Evolutionary conservation across 495 filamentous ascomycete genomes (phyloP), one percentile per base, ranked within the genome.

Genomic region (Usnea hakonensis): DNA sequence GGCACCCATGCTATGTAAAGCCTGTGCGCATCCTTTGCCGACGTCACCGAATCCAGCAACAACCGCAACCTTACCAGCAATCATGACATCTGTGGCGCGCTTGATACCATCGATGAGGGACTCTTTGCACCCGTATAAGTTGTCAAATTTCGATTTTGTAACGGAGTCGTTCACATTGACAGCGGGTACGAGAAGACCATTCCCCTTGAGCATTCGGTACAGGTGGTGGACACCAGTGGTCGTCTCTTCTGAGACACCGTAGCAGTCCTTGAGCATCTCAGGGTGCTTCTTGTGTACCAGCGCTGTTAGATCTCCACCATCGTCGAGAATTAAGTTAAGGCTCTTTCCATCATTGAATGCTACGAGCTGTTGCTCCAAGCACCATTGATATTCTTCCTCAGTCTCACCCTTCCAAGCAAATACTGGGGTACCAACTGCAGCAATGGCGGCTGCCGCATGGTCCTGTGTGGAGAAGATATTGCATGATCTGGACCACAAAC

Each of bases 361-460:
- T 57, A 81, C 71, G 69, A 98, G 89, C 82, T 97, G 95, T 84
- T 98, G 94, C 81, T 97, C 94, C 71, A 98, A 80, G 77, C 94
- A 98, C 94, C 94, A 98, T 72, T 94, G 82, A 86, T 98, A 98
- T 83, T 98, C 94, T 83, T 97, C 94, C 79, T 98, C 95, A 68
- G 93, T 96, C 88, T 98, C 94, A 74, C 94, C 94, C 83, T 98
- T 97, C 95, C 95, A 98, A 78, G 94, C 94, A 74, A 98, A 98
- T 73, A 98, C 94, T 69, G 94, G 91, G 64, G 94, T 86, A 75
- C 94, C 94, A 58, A 85, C 82, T 60, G 94, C 94, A 65, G 94
- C 94, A 74, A 98, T 96, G 71, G 94, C 94, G 62, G 95, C 91
- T 56, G 95, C 94, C 67, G 94, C 94, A 78, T 98, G 94, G 78